These are phyloP conservation scores for Microdochium paspali DNA, from an alignment of 2,329 filamentous ascomycete species.

Conservation along the genomic window DNA sequence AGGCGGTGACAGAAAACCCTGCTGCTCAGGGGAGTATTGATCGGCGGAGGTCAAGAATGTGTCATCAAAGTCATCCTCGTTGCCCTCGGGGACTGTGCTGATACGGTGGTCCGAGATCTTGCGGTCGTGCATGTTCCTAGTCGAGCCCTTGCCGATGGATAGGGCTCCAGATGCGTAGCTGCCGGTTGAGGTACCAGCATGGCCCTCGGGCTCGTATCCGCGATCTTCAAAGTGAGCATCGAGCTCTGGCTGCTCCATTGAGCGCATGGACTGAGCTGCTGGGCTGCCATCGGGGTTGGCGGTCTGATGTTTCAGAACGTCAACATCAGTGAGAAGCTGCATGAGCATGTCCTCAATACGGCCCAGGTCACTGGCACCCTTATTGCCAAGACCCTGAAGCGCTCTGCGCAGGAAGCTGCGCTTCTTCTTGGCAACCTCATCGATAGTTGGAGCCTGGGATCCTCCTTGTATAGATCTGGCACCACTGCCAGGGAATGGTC, in stretches of 20 bases:
- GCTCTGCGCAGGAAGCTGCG: constrained; percentile 91
- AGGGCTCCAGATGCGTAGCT: constrained; percentile 66
- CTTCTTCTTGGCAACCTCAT: constrained; percentile 63
- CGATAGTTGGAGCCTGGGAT: constrained; percentile 44
- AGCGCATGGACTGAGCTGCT: constrained; percentile 33
- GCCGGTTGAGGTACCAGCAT: constrained; percentile 65
- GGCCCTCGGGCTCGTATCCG: constrained; percentile 78
- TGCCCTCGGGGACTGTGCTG: constrained; percentile 78
- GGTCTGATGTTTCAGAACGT: constrained; percentile 62
- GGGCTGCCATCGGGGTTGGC: constrained; percentile 35
- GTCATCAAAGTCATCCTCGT: constrained; percentile 62
- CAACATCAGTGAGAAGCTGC: constrained; percentile 85
- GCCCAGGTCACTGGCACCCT: constrained; percentile 77
- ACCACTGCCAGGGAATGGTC: constrained; percentile 64
- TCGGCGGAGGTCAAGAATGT: constrained; percentile 23
- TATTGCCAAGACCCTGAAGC: constrained; percentile 81
- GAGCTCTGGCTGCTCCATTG: constrained; percentile 59
- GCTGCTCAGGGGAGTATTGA: constrained; percentile 48
- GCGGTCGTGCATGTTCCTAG: constrained; percentile 36
- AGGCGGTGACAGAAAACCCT: constrained; percentile 48
- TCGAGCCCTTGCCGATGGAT: constrained; percentile 47
- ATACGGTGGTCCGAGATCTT: constrained; percentile 70
- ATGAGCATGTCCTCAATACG: constrained; percentile 90
- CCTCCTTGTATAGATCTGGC: constrained; percentile 49
- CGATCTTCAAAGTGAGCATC: constrained; percentile 55